phyloP scores from a whole-genome alignment of 768 basidiomycete species.

The Lactarius trivialis region DNA sequence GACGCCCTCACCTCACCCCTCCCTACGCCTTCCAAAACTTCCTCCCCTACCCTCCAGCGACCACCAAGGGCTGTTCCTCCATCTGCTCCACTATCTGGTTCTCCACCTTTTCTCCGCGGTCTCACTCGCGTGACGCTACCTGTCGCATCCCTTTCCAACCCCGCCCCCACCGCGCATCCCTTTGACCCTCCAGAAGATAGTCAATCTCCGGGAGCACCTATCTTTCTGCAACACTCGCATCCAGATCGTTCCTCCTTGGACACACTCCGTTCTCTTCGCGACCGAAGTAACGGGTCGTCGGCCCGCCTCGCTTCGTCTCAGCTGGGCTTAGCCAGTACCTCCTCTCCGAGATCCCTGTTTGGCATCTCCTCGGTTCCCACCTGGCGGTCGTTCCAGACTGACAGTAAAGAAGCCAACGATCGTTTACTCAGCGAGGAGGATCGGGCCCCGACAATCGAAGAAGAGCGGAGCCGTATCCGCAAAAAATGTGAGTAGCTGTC shows the following conservation, averaged over 20 bases:
- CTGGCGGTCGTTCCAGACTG: slow-evolving; percentile 46
- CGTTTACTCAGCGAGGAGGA: slow-evolving; percentile 48
- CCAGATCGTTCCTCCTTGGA: slow-evolving; percentile 50
- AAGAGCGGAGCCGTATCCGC: slow-evolving; percentile 40
- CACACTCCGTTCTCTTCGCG: slow-evolving; percentile 44
- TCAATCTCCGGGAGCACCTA: slow-evolving; percentile 31
- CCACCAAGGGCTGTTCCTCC: slow-evolving; percentile 27
- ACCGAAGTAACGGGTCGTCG: slow-evolving; percentile 24
- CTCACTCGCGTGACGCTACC: slow-evolving; percentile 59
- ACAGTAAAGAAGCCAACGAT: slow-evolving; percentile 41
- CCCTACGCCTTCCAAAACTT: slow-evolving; percentile 26
- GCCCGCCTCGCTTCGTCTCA: slow-evolving; percentile 24
- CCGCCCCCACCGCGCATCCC: slow-evolving; percentile 19
- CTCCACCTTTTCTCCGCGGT: slow-evolving; percentile 47
- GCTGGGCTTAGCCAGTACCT: slow-evolving; percentile 3
- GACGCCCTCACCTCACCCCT: slow-evolving; percentile 32
- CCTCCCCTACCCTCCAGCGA: slow-evolving; percentile 23
- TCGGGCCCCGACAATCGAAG: slow-evolving; percentile 40
- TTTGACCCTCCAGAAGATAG: slow-evolving; percentile 26
- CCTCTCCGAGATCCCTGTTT: neutral
- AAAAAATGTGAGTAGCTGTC: slow-evolving; percentile 51
- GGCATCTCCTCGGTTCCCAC: slow-evolving; percentile 25
- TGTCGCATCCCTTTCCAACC: slow-evolving; percentile 48
- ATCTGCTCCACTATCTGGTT: slow-evolving; percentile 37
- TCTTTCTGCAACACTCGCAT: slow-evolving; percentile 32